These are phyloP conservation scores for Alternaria viburni DNA, from an alignment of 2,329 filamentous ascomycete species.

Conservation along the genomic window DNA sequence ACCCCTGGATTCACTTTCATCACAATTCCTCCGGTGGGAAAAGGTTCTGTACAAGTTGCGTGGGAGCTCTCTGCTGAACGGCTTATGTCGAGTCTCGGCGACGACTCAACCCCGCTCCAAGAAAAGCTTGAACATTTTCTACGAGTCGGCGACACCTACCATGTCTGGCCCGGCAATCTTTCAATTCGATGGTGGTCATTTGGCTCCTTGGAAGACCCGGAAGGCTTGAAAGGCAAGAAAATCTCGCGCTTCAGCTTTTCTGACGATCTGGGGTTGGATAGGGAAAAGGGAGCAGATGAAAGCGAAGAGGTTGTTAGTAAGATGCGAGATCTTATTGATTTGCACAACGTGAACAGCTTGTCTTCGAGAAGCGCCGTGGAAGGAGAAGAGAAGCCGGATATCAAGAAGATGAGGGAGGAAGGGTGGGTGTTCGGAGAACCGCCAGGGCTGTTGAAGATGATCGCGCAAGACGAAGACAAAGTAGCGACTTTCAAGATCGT, in stretches of 20 bases:
- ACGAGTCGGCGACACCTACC: conserved; percentile 13
- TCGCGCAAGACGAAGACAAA: conserved; percentile 5
- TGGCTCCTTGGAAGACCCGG: conserved; percentile 15
- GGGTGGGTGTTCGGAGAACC: conserved; percentile 5
- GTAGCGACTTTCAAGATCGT: conserved; percentile 6
- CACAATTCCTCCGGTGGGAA: conserved; percentile 12
- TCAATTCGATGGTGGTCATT: conserved; percentile 15
- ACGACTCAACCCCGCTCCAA: conserved; percentile 9
- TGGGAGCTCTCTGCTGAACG: conserved; percentile 11
- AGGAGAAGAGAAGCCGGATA: conserved; percentile 6
- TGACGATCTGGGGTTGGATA: conserved; percentile 11
- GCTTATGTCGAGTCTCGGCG: conserved; percentile 11
- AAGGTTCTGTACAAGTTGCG: conserved; percentile 12
- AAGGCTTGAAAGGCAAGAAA: conserved; percentile 15
- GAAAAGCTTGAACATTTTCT: conserved; percentile 16
- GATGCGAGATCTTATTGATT: conserved; percentile 2
- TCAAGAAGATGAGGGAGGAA: conserved; percentile 7
- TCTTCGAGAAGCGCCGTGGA: conserved; percentile 5
- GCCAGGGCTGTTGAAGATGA: conserved; percentile 7
- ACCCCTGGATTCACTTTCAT: conserved; percentile 16
- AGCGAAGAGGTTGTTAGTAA: conserved; percentile 5
- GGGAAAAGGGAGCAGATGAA: conserved; percentile 7
- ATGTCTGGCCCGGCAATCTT: conserved; percentile 11
- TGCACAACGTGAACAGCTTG: conserved; percentile 3
- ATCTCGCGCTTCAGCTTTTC: conserved; percentile 14